Evolutionary conservation across 441 rosid genomes (phyloP), one percentile per base, ranked within the genome.

Genomic region (Omphalea diandra): DNA sequence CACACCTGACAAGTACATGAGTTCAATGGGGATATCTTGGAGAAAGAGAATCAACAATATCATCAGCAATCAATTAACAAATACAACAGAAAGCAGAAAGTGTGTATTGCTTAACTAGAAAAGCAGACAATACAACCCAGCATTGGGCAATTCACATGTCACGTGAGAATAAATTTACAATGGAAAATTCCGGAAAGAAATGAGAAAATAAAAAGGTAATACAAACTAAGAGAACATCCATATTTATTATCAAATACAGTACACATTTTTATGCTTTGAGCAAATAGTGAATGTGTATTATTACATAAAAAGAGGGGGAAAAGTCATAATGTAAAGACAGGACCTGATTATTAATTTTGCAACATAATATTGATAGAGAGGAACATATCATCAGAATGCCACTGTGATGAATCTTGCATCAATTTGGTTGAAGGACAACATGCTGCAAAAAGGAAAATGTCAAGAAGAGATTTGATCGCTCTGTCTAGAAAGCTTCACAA

Each of bases 361-460:
- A 22, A 55, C 1, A 47, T 10, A 24, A 29, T n/a, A 20, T n/a
- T 5, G 27, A 22, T 24, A 17, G 5, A 63, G 49, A 7, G 26
- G 43, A 65, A 58, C 54, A n/a, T 77, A 80, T 81, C 84, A 43
- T 73, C 70, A 29, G 47, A 61, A 56, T 58, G 50, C 47, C 43
- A 31, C 9, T 50, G 38, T 22, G 20, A 49, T 18, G 24, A 24
- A 15, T 63, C 73, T 32, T 20, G 35, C 43, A 57, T 79, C 79
- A 79, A 61, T 58, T 80, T 66, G 74, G 84, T 56, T 80, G 86
- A 70, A 88, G 85, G 62, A 89, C 81, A 70, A 86, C 89, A 81
- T 77, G 94, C 97, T 90, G 90, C 75, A 29, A 71, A 71, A 58
- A 71, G n/a, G 11, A 38, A 75, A 74, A 74, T 69, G 65, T 71